Evolutionary conservation across 768 basidiomycete genomes (phyloP), one percentile per base, ranked within the genome.

Genomic region (Auricularia auricula-judae): DNA sequence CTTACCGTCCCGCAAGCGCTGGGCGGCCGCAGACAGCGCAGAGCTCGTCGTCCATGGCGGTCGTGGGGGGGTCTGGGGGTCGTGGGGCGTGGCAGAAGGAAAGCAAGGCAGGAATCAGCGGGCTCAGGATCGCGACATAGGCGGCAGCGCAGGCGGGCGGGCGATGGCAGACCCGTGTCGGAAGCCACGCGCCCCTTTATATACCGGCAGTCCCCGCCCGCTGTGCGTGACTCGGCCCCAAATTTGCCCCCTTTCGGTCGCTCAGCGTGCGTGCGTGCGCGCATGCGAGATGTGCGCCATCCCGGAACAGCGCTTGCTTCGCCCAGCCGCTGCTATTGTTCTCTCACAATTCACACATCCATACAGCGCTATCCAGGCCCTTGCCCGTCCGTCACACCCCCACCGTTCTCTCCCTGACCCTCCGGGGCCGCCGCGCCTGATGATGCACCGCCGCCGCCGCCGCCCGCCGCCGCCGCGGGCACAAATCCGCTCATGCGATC

Each of bases 1-100:
- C 56, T 12, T 59, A 59, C 56, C 56, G 56, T 59, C 56, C 56
- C 34, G 56, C 56, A 18, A 59, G 56, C 56, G 56, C 56, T 10
- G 56, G 4, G 23, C 34, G 56, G 4, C 56, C 29, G 23, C 56
- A 59, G 4, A 59, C 34, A 12, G 34, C 34, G 56, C 56, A 59
- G 8, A 33, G 11, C 14, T 59, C 56, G 23, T 59, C 56, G 56
- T 59, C 56, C 56, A 59, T 59, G 11, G 56, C 29, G 18, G 56
- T 11, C 54, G 43, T 44, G 43, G 10, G 43, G 43, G 10, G 14
- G 5, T 16, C 18, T 16, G 47, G 4, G 47, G 47, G 47, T 21
- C 11, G 5, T 21, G 47, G 47, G 47, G 7, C 47, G 14, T 16
- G 47, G 29, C 29, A 29, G 29, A 16, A 5, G 47, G 5, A 5